Evolutionary conservation across 768 basidiomycete species (phyloP).

Genomic region (Psilocybe sp.): DNA sequence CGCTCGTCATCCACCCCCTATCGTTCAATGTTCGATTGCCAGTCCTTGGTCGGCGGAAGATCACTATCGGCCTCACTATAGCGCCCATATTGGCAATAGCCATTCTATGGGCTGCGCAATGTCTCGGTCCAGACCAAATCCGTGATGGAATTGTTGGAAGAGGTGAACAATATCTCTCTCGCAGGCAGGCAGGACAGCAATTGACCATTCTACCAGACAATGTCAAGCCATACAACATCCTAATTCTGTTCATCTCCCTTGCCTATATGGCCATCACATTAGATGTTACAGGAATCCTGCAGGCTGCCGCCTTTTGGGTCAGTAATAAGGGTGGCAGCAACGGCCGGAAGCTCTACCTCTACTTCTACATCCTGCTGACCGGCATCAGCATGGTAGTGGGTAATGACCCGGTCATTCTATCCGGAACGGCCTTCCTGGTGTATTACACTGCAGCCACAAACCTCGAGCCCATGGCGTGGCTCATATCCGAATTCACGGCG

Average conservation of each 20-base stretch:
- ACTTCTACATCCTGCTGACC: slow-evolving; percentile 84
- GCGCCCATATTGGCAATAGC: slow-evolving; percentile 54
- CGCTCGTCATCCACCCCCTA: slow-evolving; percentile 50
- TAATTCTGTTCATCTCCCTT: slow-evolving; percentile 88
- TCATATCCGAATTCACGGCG: slow-evolving; percentile 74
- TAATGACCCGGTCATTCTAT: slow-evolving; percentile 92
- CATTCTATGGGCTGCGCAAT: slow-evolving; percentile 58
- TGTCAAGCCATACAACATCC: slow-evolving; percentile 88
- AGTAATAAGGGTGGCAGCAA: slow-evolving; percentile 73
- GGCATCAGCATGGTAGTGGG: slow-evolving; percentile 77
- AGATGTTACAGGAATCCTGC: slow-evolving; percentile 84
- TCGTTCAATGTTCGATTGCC: slow-evolving; percentile 37
- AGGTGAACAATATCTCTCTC: slow-evolving; percentile 9
- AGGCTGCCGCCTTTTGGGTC: slow-evolving; percentile 87
- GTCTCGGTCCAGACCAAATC: slow-evolving; percentile 50
- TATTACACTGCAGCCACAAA: slow-evolving; percentile 78
- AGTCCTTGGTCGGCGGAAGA: slow-evolving; percentile 24
- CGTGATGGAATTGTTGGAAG: slow-evolving; percentile 70
- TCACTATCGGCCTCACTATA: slow-evolving; percentile 48
- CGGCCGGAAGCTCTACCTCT: slow-evolving; percentile 71
- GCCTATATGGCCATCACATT: slow-evolving; percentile 93
- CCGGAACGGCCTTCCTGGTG: slow-evolving; percentile 85
- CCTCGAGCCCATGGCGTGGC: slow-evolving; percentile 59
- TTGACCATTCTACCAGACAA: slow-evolving; percentile 40
- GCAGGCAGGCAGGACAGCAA: neutral